Evolutionary conservation across 1,284 basidiomycete genomes (phyloP).

Genomic region (Tilletia caries): DNA sequence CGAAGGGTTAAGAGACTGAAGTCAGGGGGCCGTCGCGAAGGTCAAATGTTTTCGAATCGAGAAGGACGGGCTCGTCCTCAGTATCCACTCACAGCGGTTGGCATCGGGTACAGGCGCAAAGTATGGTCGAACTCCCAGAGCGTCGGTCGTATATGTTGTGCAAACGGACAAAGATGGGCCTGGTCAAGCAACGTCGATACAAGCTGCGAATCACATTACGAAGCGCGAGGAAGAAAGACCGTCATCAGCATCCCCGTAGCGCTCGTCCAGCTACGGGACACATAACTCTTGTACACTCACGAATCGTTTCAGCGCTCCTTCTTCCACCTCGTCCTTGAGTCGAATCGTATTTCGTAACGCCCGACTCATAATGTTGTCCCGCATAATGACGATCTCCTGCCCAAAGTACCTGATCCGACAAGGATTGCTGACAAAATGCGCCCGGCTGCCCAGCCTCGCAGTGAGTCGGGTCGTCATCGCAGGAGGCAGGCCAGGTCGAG

Average conservation of each 20-base stretch:
- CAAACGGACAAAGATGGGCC: conserved; percentile 72
- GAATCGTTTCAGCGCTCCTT: conserved; percentile 42
- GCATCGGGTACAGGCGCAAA: conserved; percentile 87
- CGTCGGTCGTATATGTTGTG: conserved; percentile 74
- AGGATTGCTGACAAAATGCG: conserved; percentile 77
- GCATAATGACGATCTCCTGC: conserved; percentile 89
- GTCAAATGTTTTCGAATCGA: too few species aligned
- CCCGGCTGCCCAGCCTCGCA: conserved; percentile 23
- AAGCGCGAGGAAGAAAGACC: background rate
- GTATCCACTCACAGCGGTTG: conserved; percentile 69
- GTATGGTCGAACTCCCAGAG: conserved; percentile 89
- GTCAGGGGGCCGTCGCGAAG: background rate
- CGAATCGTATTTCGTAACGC: conserved; percentile 74
- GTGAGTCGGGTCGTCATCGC: conserved; percentile 63
- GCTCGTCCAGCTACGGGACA: background rate
- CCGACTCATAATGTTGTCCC: conserved; percentile 88
- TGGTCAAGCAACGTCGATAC: conserved; percentile 54
- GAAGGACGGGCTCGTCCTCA: background rate
- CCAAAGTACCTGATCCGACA: conserved; percentile 92
- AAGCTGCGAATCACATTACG: conserved; percentile 20
- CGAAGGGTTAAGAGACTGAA: background rate
- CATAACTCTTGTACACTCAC: conserved; percentile 28
- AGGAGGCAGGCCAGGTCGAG: conserved; percentile 61
- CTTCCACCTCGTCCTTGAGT: conserved; percentile 37
- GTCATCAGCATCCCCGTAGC: background rate